A percentile compares a stretch with the other conserved stretches of the same genome.
These are phyloP conservation scores for Chalciporus chontae DNA, from an alignment of 768 basidiomycete genomes.

Conservation along the genomic window DNA sequence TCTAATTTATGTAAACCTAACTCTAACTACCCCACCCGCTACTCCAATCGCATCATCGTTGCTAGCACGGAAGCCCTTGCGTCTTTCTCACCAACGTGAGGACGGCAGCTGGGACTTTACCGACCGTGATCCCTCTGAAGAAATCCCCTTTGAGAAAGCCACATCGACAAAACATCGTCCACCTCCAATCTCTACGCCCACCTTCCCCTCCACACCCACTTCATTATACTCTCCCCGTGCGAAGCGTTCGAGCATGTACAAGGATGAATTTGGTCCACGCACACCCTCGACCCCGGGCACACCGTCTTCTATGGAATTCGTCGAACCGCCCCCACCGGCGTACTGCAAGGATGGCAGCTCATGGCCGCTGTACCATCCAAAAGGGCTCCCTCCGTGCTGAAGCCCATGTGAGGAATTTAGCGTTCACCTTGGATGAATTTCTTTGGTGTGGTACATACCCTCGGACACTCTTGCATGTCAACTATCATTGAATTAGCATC, in stretches of 20 bases:
- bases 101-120: slow-evolving; percentile 31
- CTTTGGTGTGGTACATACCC: slow-evolving; percentile 2
- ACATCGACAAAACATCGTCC: slow-evolving; percentile 12
- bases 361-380: slow-evolving; percentile 8
- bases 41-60: neutral
- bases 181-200: slow-evolving; percentile 7
- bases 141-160: neutral
- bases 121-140: slow-evolving; percentile 24
- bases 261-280: slow-evolving; percentile 17
- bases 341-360: slow-evolving; percentile 17
- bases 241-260: slow-evolving; percentile 15
- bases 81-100: slow-evolving; percentile 15
- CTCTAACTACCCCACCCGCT: neutral
- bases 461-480: neutral
- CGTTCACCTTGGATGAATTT: neutral
- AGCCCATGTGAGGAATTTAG: neutral
- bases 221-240: slow-evolving; percentile 10
- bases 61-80: slow-evolving; percentile 25
- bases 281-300: slow-evolving; percentile 17
- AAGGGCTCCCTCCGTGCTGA: neutral
- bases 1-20: neutral
- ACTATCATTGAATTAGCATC: slow-evolving; percentile 2
- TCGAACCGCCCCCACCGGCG: slow-evolving; percentile 28
- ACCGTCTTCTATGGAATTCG: slow-evolving; percentile 1
- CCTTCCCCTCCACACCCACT: neutral